Percentiles rank a stretch among this genome's conserved stretches.
phyloP scores from a whole-genome alignment of 1,284 basidiomycete genomes.

The Cutaneotrichosporon sp. region DNA sequence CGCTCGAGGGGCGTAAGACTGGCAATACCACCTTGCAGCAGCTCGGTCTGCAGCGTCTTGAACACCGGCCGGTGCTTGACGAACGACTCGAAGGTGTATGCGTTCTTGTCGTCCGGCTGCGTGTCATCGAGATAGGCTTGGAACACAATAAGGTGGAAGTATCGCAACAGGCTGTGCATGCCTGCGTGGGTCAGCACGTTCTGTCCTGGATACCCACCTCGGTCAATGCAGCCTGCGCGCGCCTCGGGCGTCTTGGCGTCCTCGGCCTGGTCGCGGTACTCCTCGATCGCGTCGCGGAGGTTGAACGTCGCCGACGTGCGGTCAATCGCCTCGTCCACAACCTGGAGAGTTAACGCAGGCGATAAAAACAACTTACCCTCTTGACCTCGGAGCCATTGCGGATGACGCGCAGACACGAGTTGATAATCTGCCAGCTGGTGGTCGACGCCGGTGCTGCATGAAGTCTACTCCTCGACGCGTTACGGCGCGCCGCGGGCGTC shows the following conservation, averaged over 20 bases:
- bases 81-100: constrained; percentile 73
- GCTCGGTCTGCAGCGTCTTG: constrained; percentile 89
- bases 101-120: constrained; percentile 69
- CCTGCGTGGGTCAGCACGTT: constrained; percentile 50
- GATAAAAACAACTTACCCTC: constrained; percentile 40
- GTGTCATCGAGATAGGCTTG: constrained; percentile 87
- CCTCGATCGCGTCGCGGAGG: constrained; percentile 80
- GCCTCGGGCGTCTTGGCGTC: constrained; percentile 67
- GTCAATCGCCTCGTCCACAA: constrained; percentile 89
- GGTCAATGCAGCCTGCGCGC: constrained; percentile 61
- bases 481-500: constrained; percentile 10
- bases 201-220: constrained; percentile 54
- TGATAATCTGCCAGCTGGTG: constrained; percentile 60
- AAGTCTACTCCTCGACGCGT: constrained; percentile 12
- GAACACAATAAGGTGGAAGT: constrained; percentile 89
- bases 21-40: constrained; percentile 69
- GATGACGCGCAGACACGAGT: constrained; percentile 78
- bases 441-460: constrained; percentile 19
- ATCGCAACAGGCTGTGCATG: constrained; percentile 72
- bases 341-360: constrained; percentile 30
- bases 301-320: constrained; percentile 80
- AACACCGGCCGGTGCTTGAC: constrained; percentile 85
- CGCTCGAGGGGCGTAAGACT: constrained; percentile 81
- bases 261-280: constrained; percentile 60
- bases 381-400: constrained; percentile 85